These are phyloP conservation scores for Daldinia loculata DNA, from an alignment of 495 filamentous ascomycete species.

Conservation along the genomic window DNA sequence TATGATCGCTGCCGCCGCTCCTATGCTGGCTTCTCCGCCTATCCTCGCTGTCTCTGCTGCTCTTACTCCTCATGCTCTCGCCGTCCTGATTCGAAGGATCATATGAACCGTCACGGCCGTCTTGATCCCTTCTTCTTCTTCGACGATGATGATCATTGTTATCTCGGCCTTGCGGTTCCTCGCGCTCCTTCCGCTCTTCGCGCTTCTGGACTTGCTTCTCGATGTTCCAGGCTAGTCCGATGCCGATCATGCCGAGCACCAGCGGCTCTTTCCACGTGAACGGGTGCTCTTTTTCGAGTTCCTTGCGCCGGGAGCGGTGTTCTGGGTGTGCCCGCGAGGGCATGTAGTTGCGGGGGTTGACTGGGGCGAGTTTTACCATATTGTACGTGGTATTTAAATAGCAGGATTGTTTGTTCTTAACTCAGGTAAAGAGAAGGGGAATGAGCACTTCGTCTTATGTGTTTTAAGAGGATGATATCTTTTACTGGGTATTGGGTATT, in stretches of 20 bases:
- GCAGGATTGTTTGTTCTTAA: too few relatives aligned
- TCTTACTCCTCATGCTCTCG: not conserved
- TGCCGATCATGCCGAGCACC: constrained; percentile 39
- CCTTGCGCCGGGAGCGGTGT: constrained; percentile 43
- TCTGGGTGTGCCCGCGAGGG: constrained; percentile 48
- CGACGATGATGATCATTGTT: not conserved
- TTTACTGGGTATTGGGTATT: not conserved
- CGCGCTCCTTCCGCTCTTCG: constrained; percentile 41
- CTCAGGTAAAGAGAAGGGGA: not conserved
- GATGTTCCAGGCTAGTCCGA: constrained; percentile 44
- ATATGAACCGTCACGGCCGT: not conserved
- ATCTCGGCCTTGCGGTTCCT: constrained; percentile 18
- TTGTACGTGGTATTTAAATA: not conserved
- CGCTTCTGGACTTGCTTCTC: constrained; percentile 43
- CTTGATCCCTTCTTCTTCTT: not conserved
- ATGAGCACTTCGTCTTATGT: not conserved
- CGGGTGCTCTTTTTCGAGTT: constrained; percentile 39
- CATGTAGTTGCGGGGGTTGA: constrained; percentile 27
- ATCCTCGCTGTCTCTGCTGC: not conserved
- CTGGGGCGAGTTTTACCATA: constrained; percentile 34
- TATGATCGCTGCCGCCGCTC: not conserved
- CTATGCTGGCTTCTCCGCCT: constrained; percentile 6
- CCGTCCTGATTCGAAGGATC: not conserved
- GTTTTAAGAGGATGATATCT: too few relatives aligned
- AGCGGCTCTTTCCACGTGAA: constrained; percentile 38